Percentiles rank a stretch among this genome's conserved stretches.
These are phyloP conservation scores for Kwoniella sp. DNA, from an alignment of 768 basidiomycete genomes.

Conservation along the genomic window DNA sequence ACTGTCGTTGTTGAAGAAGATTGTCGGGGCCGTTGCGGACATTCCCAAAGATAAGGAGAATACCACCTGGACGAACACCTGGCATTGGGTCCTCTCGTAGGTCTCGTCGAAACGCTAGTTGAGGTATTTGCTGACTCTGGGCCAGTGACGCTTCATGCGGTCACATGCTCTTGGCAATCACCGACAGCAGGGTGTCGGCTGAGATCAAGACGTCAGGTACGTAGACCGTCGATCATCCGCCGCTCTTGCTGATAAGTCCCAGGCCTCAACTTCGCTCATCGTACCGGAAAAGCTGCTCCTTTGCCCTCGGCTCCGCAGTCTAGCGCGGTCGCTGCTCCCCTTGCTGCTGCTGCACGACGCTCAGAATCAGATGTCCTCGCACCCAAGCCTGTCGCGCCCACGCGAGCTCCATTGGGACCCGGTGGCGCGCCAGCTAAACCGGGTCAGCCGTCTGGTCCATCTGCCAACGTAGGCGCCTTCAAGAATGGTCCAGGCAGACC, in stretches of 20 bases:
- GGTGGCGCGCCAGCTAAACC: constrained; percentile 1
- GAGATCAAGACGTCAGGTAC: constrained; percentile 88
- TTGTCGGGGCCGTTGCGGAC: constrained; percentile 74
- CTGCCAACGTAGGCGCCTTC: constrained; percentile 2
- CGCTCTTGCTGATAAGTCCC: background rate
- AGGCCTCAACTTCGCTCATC: constrained; percentile 84
- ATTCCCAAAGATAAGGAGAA: constrained; percentile 76
- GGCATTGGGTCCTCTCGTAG: constrained; percentile 89
- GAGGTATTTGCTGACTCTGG: background rate
- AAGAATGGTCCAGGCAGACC: constrained; percentile 6
- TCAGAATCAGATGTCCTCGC: background rate
- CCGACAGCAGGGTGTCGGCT: constrained; percentile 84
- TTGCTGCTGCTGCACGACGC: constrained; percentile 13
- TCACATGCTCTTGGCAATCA: constrained; percentile 77
- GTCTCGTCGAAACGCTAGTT: background rate
- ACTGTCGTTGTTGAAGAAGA: constrained; percentile 80
- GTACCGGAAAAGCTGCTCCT: constrained; percentile 14
- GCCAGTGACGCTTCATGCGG: constrained; percentile 84
- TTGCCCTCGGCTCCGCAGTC: constrained; percentile 21
- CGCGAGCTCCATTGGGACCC: constrained; percentile 12
- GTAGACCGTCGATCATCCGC: constrained; percentile 18
- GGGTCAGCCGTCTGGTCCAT: constrained; percentile 1
- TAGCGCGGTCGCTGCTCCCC: background rate
- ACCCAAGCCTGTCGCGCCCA: constrained; percentile 6
- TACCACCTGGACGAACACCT: constrained; percentile 95